A percentile compares a stretch with the other conserved stretches of the same genome.
Conservation (phyloP, 2,329 filamentous ascomycete genomes). For the Fusarium staphyleae region DNA sequence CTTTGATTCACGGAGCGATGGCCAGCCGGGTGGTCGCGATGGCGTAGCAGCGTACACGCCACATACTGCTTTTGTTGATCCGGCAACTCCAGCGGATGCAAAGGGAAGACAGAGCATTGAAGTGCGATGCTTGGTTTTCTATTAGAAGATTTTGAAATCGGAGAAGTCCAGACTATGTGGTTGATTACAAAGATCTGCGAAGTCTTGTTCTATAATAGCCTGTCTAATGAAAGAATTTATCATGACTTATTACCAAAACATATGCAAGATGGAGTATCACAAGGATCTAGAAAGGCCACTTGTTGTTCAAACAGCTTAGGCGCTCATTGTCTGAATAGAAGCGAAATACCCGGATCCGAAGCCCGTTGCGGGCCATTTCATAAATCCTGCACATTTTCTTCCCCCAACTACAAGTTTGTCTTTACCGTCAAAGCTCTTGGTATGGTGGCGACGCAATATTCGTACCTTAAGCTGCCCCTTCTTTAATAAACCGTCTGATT, state of each 20-base stretch:
- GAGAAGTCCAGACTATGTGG: background rate
- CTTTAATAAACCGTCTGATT: too few species aligned
- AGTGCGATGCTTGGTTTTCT: conserved; percentile 39
- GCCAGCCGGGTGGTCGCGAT: conserved; percentile 26
- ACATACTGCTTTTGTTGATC: conserved; percentile 39
- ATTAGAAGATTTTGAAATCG: conserved; percentile 6
- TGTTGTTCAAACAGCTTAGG: conserved; percentile 94
- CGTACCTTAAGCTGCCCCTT: conserved; percentile 61
- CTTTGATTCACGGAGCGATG: conserved; percentile 39
- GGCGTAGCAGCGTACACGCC: conserved; percentile 36
- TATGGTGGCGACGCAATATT: conserved; percentile 78
- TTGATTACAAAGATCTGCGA: too few species aligned
- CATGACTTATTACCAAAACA: too few species aligned
- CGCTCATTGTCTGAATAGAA: conserved; percentile 78
- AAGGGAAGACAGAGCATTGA: conserved; percentile 39
- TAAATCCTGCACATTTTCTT: conserved; percentile 97
- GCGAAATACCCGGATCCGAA: conserved; percentile 78
- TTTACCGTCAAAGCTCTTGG: conserved; percentile 93
- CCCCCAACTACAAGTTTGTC: conserved; percentile 97
- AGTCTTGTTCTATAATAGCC: too few species aligned
- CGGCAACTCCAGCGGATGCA: conserved; percentile 29
- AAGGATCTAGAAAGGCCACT: conserved; percentile 79
- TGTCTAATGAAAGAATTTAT: too few species aligned
- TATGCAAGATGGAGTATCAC: conserved; percentile 72
- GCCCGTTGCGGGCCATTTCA: conserved; percentile 86